Conservation (phyloP, 192 early-diverging fungal genomes). For the Entrophospora sp. region DNA sequence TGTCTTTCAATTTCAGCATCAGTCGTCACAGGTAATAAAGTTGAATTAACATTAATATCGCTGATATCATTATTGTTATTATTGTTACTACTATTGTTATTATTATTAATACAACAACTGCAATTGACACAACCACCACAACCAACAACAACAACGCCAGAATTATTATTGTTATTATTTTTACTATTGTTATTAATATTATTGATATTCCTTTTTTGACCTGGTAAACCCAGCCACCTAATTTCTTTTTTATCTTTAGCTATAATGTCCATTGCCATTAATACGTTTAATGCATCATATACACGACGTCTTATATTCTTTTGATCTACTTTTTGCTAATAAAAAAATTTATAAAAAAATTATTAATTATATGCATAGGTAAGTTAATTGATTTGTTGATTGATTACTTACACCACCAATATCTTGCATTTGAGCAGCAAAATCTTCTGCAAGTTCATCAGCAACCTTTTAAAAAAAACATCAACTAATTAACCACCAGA, state of each 20-base stretch:
- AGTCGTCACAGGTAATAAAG: constrained; percentile 12
- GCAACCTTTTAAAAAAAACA: constrained; percentile 33
- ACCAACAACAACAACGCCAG: too few relatives aligned
- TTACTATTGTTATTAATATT: not conserved
- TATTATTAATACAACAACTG: not conserved
- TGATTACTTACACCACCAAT: not conserved
- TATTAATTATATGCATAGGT: not conserved
- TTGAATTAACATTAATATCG: not conserved
- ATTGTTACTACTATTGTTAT: not conserved
- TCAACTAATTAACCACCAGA: constrained; percentile 19
- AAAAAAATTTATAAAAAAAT: not conserved
- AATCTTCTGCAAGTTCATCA: constrained; percentile 42
- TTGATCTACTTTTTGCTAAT: constrained; percentile 32
- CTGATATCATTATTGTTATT: not conserved
- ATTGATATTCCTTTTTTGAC: constrained; percentile 14
- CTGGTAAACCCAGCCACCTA: constrained; percentile 51
- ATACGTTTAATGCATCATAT: constrained; percentile 63
- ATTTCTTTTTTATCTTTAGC: constrained; percentile 57
- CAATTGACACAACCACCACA: too few relatives aligned
- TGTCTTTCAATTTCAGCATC: constrained; percentile 18
- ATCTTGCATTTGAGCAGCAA: constrained; percentile 15
- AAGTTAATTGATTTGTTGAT: constrained; percentile 1
- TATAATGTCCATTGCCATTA: constrained; percentile 57
- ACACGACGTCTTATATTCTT: constrained; percentile 63
- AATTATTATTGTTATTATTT: not conserved